Conservation (phyloP, 768 basidiomycete species). For the Lactarius trivialis region DNA sequence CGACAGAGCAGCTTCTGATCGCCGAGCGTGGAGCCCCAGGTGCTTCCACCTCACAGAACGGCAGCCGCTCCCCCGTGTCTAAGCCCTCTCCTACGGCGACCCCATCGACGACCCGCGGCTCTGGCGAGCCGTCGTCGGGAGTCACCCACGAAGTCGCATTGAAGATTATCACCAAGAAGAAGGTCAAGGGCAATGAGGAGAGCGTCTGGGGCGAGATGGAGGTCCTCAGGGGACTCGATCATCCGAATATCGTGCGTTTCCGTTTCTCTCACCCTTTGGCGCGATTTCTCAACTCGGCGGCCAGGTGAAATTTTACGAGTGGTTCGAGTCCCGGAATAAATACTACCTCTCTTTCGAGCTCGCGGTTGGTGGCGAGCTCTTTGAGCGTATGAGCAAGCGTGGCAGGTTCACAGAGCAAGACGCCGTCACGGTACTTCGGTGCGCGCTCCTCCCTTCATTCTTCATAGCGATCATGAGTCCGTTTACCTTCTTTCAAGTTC, state of each 20-base stretch:
- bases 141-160: constrained; percentile 70
- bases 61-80: not conserved
- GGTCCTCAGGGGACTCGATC: constrained; percentile 81
- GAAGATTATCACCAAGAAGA: constrained; percentile 93
- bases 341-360: constrained; percentile 96
- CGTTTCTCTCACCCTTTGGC: constrained; percentile 13
- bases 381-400: constrained; percentile 74
- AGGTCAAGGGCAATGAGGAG: constrained; percentile 85
- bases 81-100: constrained; percentile 25
- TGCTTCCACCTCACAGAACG: constrained; percentile 18
- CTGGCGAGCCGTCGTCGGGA: constrained; percentile 26
- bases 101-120: constrained; percentile 23
- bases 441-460: constrained; percentile 27
- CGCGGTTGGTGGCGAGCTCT: constrained; percentile 90
- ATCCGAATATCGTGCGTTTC: constrained; percentile 77
- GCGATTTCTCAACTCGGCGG: not conserved
- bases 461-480: not conserved
- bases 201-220: constrained; percentile 93
- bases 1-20: constrained; percentile 48
- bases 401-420: constrained; percentile 95
- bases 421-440: constrained; percentile 73
- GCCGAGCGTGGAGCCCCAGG: constrained; percentile 55
- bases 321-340: constrained; percentile 91
- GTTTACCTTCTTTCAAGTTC: constrained; percentile 41
- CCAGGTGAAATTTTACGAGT: constrained; percentile 95